A percentile compares a stretch with the other conserved stretches of the same genome.
These are phyloP conservation scores for Paramecium bursaria DNA, from an alignment of 73 alveolate species.

Conservation along the genomic window DNA sequence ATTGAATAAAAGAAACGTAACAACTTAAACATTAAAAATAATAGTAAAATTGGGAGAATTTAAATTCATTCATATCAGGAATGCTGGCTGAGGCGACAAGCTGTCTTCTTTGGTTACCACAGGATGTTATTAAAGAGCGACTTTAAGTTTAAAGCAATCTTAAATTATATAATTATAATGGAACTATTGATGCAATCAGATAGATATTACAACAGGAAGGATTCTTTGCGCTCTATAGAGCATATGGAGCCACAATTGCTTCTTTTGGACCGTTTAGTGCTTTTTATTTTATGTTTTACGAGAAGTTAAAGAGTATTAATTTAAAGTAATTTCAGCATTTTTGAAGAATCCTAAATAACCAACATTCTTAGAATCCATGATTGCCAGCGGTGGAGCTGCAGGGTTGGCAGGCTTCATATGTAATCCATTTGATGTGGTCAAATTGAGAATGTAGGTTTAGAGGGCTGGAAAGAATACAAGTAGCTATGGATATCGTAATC, in stretches of 20 bases:
- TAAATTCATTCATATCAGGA: conserved; percentile 81
- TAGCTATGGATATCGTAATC: conserved; percentile 79
- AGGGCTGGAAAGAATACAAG: conserved; percentile 78
- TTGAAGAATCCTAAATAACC: conserved; percentile 56
- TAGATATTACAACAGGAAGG: conserved; percentile 89
- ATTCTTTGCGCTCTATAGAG: conserved; percentile 89
- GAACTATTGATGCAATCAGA: conserved; percentile 82
- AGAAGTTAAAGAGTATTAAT: conserved; percentile 74
- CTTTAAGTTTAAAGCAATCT: conserved; percentile 84
- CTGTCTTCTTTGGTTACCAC: conserved; percentile 91
- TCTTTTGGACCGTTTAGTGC: conserved; percentile 98
- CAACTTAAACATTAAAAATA: not conserved
- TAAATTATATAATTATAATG: conserved; percentile 76
- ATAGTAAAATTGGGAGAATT: conserved; percentile 1
- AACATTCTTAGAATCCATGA: conserved; percentile 44
- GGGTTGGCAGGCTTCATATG: conserved; percentile 85
- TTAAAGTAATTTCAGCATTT: not conserved
- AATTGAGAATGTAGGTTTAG: conserved; percentile 89
- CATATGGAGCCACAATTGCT: conserved; percentile 92
- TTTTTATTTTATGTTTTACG: conserved; percentile 93
- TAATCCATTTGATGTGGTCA: conserved; percentile 94
- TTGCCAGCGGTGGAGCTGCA: conserved; percentile 81
- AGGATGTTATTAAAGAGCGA: conserved; percentile 95
- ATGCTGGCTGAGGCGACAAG: conserved; percentile 91
- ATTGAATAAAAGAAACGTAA: conserved; percentile 20